Base-by-base conservation (phyloP, 192 early-diverging fungal genomes). In the Oehlia diaphana region DNA sequence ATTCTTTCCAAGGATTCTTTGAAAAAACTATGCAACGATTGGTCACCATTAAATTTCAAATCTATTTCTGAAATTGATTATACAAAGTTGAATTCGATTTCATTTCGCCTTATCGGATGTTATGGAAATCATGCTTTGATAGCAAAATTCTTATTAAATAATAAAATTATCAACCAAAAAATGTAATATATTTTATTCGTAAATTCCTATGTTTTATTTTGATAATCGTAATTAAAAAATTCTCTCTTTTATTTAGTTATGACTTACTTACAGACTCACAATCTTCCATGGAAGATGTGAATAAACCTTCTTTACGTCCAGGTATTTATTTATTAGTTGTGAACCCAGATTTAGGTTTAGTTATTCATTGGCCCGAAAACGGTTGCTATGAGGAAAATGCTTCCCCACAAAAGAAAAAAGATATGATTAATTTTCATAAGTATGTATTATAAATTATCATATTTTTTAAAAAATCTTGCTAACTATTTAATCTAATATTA, bases 371-470 rank as follows among this genome's bases (percentile, higher is more conserved):
- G 77, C 28, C 42, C 23, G 77, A 79, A 58, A 21, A 2, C 14
- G 77, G 68, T 12, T 79, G 77, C 58, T 81, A 77, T 78, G 80
- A 75, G 33, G 68, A 76, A 16, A 77, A 77, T 44, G 80, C 31
- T 0, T 61, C 80, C 28, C 49, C 65, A 0, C 31, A 78, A 33
- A 21, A 16, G 19, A 76, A 77, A 47, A 77, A 77, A 61, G 71
- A 81, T 71, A 68, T 81, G 75, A 78, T 37, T 26, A 81, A 81
- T 21, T 33, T 81, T 19, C 80, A 81, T 58, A 62, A 75, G 80
- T 77, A 44, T 13, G 7, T 16, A 7, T 42, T 42, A 42, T 13
- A 4, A 31, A 2, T n/a, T 68, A n/a, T 42, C 6, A 49, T 49
- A 1, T 31, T 63, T 4, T 39, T 37, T 9, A 6, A 42, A 42